These are phyloP conservation scores for Penicillium sp. DNA, from an alignment of 2,329 filamentous ascomycete genomes.

Conservation along the genomic window DNA sequence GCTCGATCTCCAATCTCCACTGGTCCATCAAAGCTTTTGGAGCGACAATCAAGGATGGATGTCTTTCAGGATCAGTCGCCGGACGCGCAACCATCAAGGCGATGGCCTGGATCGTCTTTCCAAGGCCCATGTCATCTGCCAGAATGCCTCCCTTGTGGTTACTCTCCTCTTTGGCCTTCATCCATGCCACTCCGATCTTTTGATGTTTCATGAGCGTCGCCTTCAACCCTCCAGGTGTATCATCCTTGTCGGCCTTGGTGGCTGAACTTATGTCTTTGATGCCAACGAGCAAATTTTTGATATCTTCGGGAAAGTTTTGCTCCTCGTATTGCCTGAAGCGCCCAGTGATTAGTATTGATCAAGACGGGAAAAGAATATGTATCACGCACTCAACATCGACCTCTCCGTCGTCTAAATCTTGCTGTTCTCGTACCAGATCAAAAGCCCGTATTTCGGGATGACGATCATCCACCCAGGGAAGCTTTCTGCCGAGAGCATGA, in stretches of 20 bases:
- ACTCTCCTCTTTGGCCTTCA: constrained; percentile 67
- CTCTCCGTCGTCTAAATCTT: constrained; percentile 8
- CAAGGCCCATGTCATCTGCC: constrained; percentile 76
- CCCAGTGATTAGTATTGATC: constrained; percentile 9
- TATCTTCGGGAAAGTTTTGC: constrained; percentile 56
- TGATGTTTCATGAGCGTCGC: constrained; percentile 74
- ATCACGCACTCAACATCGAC: constrained; percentile 8
- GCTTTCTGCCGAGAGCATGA: not conserved
- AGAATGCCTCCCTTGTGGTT: constrained; percentile 69
- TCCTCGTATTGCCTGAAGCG: constrained; percentile 19
- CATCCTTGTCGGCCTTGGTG: constrained; percentile 56
- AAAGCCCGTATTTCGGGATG: constrained; percentile 3
- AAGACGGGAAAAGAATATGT: not conserved
- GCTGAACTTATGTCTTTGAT: constrained; percentile 67
- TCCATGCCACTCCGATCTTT: constrained; percentile 68
- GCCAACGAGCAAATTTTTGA: constrained; percentile 64
- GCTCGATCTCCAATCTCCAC: constrained; percentile 73
- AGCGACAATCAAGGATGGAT: constrained; percentile 77
- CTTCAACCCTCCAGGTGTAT: constrained; percentile 63
- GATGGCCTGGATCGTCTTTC: constrained; percentile 77
- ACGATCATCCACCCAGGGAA: constrained; percentile 10
- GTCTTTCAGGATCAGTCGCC: constrained; percentile 52
- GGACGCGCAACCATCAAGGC: constrained; percentile 66
- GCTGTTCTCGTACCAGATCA: constrained; percentile 10
- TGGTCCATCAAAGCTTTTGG: constrained; percentile 75